Percentiles rank a stretch among this genome's conserved stretches.
Evolutionary conservation across 768 basidiomycete genomes (phyloP).

Genomic region (Xerocomellus chrysenteron): DNA sequence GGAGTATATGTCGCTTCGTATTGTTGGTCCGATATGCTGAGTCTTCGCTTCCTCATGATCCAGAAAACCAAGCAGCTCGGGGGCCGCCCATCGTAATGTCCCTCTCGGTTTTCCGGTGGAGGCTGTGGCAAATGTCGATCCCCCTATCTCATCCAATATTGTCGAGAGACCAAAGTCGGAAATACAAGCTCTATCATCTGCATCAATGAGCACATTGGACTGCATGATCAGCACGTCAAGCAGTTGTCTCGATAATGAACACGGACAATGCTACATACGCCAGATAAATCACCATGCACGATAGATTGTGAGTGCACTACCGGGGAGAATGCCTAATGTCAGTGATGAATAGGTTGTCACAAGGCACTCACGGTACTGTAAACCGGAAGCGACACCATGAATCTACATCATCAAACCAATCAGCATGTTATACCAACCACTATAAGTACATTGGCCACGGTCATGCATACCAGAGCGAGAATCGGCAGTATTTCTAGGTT

Average conservation of each 20-base stretch:
- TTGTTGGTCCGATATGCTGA: not conserved
- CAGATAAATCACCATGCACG: slow-evolving; percentile 1
- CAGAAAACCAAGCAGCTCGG: slow-evolving; percentile 33
- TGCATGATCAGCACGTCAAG: not conserved
- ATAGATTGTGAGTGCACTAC: not conserved
- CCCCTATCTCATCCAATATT: not conserved
- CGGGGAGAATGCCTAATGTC: not conserved
- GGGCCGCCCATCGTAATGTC: slow-evolving; percentile 43
- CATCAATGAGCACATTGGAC: not conserved
- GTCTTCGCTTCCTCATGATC: slow-evolving; percentile 9
- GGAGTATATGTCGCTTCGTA: slow-evolving; percentile 13
- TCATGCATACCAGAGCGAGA: not conserved
- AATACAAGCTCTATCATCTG: not conserved
- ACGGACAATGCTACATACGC: not conserved
- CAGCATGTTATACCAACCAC: not conserved
- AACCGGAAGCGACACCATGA: not conserved
- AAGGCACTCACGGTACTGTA: not conserved
- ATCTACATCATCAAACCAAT: not conserved
- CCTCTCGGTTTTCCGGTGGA: not conserved
- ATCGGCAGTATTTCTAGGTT: not conserved
- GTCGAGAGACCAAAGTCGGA: not conserved
- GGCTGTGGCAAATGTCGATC: not conserved
- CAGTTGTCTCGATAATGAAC: too few relatives aligned
- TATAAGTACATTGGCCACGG: not conserved
- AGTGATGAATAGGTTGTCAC: not conserved